Base-by-base conservation (phyloP, 495 filamentous ascomycete species). In the Penicillium canariense region DNA sequence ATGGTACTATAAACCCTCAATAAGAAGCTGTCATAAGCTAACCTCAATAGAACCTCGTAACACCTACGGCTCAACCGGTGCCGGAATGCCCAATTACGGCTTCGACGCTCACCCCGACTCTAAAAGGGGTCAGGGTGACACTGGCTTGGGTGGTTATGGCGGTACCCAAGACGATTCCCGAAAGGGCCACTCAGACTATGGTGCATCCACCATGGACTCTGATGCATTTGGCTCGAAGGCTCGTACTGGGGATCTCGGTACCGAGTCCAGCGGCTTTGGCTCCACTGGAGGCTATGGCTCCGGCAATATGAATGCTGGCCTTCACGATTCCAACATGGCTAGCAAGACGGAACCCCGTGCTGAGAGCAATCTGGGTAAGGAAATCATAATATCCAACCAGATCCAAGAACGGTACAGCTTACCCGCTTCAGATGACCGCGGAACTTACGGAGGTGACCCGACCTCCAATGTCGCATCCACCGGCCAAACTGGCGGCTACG, bases 281-380 rank as follows among this genome's bases (percentile, higher is more conserved):
- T 31, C 31, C 20, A 55, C 61, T 48, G 61, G 63, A 28, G 42
- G 32, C 23, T 61, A 61, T 50, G 56, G 43, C 2, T 46, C 43
- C 9, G 43, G 25, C 26, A 28, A 46, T 3, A 30, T 30, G 43
- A 28, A 46, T 10, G 17, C 43, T 4, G 25, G 25, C 18, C 20
- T 38, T n/a, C 46, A 51, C 28, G 58, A 58, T 9, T 51, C 66
- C 14, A 55, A 55, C 15, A 36, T 57, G 27, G 54, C 45, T 46
- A 80, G 78, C 59, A 69, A 74, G 42, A 27, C 70, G 9, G 81
- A 82, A 50, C 75, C 82, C 36, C 66, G 69, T 34, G 68, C 79
- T 20, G 79, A 68, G 14, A 64, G 56, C 9, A 72, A 72, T 26
- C 55, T 51, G 2, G 60, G 66, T 56, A 48, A 18, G n/a, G 14